Evolutionary conservation across 768 basidiomycete genomes (phyloP).

Genomic region (Naganishia vishniacii): DNA sequence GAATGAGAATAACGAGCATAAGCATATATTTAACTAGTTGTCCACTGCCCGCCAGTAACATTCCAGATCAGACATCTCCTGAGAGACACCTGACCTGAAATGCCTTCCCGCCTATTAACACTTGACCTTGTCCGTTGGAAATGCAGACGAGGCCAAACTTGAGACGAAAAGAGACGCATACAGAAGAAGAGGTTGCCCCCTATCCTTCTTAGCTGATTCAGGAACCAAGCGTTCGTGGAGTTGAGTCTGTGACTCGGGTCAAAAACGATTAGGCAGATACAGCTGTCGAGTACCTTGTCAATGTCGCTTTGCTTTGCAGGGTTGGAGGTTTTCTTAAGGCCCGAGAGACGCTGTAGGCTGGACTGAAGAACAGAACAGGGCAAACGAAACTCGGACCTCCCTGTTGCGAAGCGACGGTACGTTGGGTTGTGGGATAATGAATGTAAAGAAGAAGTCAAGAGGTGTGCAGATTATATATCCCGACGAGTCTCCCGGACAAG

Average conservation of each 20-base stretch:
- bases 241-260: conserved; percentile 10
- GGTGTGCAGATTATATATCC: background rate
- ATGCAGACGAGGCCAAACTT: background rate
- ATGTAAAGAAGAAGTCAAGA: background rate
- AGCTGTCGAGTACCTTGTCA: background rate
- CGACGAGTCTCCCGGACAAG: background rate
- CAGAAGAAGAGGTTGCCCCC: conserved; percentile 2
- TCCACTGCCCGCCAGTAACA: conserved; percentile 20
- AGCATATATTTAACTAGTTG: background rate
- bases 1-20: no score
- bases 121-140: conserved; percentile 2
- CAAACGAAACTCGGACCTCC: background rate
- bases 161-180: conserved; percentile 15
- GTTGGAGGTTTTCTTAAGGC: background rate
- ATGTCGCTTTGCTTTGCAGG: background rate
- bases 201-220: conserved; percentile 20
- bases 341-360: background rate
- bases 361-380: conserved; percentile 11
- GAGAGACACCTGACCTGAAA: background rate
- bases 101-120: conserved; percentile 14
- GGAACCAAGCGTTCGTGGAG: conserved; percentile 23
- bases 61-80: conserved; percentile 4
- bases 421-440: background rate
- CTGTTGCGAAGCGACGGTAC: background rate
- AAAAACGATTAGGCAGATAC: conserved; percentile 23